Conservation (phyloP, 2,329 filamentous ascomycete genomes). For the Cladosporium colombiae region DNA sequence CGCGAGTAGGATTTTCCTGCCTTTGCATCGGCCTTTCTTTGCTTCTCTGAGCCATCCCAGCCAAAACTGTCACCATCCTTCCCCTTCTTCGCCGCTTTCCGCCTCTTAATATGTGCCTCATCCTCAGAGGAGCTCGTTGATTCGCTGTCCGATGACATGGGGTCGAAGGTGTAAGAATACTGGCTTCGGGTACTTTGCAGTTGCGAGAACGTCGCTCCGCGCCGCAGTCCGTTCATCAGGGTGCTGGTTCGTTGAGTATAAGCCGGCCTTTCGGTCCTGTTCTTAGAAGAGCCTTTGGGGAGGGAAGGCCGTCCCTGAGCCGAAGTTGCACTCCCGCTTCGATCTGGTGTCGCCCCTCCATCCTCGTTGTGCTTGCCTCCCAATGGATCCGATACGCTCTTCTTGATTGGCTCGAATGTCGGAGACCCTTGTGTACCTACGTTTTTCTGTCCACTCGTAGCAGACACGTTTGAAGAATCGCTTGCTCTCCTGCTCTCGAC, state of each 20-base stretch:
- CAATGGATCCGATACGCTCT: constrained; percentile 13
- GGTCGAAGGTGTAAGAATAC: constrained; percentile 33
- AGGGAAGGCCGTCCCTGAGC: constrained; percentile 2
- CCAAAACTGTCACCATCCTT: constrained; percentile 9
- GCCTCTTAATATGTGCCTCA: constrained; percentile 20
- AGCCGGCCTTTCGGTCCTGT: constrained; percentile 15
- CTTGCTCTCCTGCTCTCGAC: constrained; percentile 12
- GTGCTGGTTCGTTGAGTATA: constrained; percentile 23
- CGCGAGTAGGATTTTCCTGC: constrained; percentile 46
- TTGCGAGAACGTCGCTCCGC: constrained; percentile 22
- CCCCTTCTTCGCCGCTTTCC: constrained; percentile 21
- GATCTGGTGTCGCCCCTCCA: neutral
- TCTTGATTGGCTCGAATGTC: neutral
- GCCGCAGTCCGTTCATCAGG: constrained; percentile 27
- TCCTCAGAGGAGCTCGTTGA: constrained; percentile 33
- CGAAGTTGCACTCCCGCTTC: constrained; percentile 6
- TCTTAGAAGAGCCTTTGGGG: neutral
- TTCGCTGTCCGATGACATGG: constrained; percentile 32
- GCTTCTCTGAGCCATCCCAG: constrained; percentile 13
- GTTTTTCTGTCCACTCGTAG: neutral
- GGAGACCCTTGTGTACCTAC: neutral
- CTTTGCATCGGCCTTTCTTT: constrained; percentile 23
- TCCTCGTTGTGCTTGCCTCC: neutral
- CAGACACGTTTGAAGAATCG: neutral
- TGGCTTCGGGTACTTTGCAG: constrained; percentile 5